Evolutionary conservation across 2,329 filamentous ascomycete species (phyloP).

Genomic region (Rhinocladiella mackenziei): DNA sequence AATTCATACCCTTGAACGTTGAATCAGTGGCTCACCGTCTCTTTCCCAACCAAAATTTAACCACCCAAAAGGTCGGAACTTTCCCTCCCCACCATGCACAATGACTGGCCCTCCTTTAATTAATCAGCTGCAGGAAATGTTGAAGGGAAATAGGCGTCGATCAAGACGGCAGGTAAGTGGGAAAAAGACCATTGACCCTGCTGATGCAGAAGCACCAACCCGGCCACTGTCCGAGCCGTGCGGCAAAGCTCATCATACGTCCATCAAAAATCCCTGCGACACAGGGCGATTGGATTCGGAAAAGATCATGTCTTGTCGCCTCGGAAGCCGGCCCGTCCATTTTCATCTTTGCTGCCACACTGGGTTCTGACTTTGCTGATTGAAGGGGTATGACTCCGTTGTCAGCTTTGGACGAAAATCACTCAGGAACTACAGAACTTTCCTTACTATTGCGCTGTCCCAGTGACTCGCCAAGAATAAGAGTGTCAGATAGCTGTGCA

Average conservation of each 20-base stretch:
- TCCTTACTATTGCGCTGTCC: no score
- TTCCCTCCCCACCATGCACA: not conserved
- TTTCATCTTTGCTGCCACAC: not conserved
- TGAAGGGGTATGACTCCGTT: not conserved
- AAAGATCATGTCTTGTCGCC: constrained; percentile 2
- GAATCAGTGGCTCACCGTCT: not conserved
- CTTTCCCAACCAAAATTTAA: not conserved
- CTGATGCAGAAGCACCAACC: constrained; percentile 15
- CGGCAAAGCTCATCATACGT: not conserved
- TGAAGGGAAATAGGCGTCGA: constrained; percentile 9
- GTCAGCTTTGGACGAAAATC: not conserved
- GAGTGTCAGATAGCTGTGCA: no score
- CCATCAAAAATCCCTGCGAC: not conserved
- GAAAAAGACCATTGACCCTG: not conserved
- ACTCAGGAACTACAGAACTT: no score
- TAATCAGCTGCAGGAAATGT: constrained; percentile 8
- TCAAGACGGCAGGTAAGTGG: constrained; percentile 3
- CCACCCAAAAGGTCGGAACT: no score
- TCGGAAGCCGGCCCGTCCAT: constrained; percentile 2
- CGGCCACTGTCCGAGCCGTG: constrained; percentile 1
- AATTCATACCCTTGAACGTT: not conserved
- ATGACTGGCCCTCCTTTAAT: not conserved
- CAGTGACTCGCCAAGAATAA: no score
- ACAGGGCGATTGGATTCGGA: not conserved
- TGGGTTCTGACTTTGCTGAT: not conserved